A percentile compares a stretch with the other conserved stretches of the same genome.
These are phyloP conservation scores for Pseudogymnoascus sp. DNA, from an alignment of 2,329 filamentous ascomycete species.

Conservation along the genomic window DNA sequence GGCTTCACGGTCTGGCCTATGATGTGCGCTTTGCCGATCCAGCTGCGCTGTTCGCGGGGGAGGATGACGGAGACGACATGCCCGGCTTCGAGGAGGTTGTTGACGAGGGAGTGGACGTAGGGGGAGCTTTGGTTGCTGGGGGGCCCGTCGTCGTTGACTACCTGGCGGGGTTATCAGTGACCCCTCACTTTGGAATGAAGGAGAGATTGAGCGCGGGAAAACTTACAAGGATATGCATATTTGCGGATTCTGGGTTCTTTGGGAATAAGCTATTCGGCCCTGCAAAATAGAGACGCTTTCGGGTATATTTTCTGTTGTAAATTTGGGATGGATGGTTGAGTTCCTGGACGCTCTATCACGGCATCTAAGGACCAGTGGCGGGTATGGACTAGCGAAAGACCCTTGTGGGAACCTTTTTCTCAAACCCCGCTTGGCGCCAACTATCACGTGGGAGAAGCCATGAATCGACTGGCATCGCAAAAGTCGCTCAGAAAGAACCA, in stretches of 20 bases:
- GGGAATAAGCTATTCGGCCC: background rate
- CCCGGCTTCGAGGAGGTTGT: constrained; percentile 62
- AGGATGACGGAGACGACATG: constrained; percentile 88
- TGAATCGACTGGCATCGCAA: background rate
- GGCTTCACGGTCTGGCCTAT: constrained; percentile 83
- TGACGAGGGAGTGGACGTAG: constrained; percentile 68
- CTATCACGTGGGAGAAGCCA: background rate
- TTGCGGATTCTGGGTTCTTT: constrained; percentile 5
- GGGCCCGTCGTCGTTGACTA: constrained; percentile 75
- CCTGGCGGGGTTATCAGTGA: constrained; percentile 21
- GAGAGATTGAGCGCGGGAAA: background rate
- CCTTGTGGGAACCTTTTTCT: background rate
- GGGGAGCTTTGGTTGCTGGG: constrained; percentile 71
- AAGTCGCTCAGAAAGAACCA: background rate
- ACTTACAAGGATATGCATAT: constrained; percentile 45
- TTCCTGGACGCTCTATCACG: background rate
- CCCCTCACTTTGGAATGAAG: background rate
- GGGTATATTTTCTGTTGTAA: background rate
- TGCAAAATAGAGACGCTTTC: background rate
- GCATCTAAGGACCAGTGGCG: background rate
- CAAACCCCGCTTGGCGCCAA: background rate
- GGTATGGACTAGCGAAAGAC: background rate
- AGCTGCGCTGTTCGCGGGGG: constrained; percentile 84
- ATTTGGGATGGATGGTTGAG: background rate
- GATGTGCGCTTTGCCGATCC: constrained; percentile 98